Evolutionary conservation across 177 flowering plant species (phyloP).

Genomic region (Tripterygium wilfordii): DNA sequence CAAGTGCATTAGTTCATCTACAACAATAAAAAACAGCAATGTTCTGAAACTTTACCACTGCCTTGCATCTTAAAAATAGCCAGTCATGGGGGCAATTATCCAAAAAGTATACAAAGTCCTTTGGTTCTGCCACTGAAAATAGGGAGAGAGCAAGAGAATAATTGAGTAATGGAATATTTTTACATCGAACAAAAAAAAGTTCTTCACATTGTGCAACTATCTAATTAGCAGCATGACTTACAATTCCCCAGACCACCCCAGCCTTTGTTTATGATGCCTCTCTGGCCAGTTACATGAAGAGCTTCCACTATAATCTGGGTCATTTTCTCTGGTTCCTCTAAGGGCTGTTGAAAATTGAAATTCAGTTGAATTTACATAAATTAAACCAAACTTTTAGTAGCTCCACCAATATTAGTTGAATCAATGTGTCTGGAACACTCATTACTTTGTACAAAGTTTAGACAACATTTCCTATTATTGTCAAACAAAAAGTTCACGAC

Average conservation of each 20-base stretch:
- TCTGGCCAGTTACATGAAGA: conserved; percentile 42
- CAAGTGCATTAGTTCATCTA: neutral
- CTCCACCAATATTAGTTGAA: neutral
- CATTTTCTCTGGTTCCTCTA: conserved; percentile 56
- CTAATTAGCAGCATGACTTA: too few species aligned
- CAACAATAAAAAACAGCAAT: neutral
- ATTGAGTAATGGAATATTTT: too few species aligned
- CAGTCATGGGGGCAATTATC: conserved; percentile 69
- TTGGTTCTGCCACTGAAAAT: conserved; percentile 45
- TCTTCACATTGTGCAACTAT: too few species aligned
- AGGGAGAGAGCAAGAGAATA: too few species aligned
- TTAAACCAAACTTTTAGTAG: neutral
- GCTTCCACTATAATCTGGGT: conserved; percentile 52
- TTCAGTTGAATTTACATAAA: neutral
- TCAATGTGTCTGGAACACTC: too few species aligned
- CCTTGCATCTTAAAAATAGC: conserved; percentile 47
- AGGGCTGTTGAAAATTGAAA: conserved; percentile 31
- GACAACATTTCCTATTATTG: too few species aligned
- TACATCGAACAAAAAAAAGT: too few species aligned
- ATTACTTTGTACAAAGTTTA: too few species aligned
- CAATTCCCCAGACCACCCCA: conserved; percentile 81
- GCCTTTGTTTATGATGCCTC: conserved; percentile 82
- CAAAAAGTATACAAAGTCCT: conserved; percentile 40
- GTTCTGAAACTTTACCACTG: conserved; percentile 38
- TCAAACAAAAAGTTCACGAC: too few species aligned